phyloP scores from a whole-genome alignment of 164 flowering plant genomes.

The Hamamelis virginiana region DNA sequence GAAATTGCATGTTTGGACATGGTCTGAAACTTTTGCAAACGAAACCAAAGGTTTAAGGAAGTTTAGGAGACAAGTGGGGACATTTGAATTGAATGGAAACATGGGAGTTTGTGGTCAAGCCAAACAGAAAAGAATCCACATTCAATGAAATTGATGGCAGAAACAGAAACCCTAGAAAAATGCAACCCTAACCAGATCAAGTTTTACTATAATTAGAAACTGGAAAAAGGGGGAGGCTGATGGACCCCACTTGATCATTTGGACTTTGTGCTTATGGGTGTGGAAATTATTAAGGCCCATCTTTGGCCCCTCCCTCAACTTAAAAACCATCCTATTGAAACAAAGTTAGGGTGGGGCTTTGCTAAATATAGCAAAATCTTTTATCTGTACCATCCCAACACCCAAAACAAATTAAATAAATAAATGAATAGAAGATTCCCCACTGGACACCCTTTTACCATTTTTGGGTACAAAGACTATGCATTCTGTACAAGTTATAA shows the following conservation, averaged over 20 bases:
- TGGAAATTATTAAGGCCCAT: conserved; percentile 13
- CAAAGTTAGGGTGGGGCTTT: neutral
- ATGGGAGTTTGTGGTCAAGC: neutral
- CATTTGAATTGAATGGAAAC: neutral
- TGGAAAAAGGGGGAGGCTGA: neutral
- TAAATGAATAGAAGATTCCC: conserved; percentile 1
- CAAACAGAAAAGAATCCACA: neutral
- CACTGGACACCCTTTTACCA: neutral
- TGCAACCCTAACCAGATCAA: conserved; percentile 1
- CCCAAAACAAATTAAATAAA: neutral
- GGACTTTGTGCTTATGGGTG: neutral
- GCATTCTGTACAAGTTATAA: too few relatives aligned
- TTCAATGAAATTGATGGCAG: neutral
- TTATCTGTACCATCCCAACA: neutral
- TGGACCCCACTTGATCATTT: conserved; percentile 17
- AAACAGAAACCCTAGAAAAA: conserved; percentile 5
- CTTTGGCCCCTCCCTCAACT: conserved; percentile 11
- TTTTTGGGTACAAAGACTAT: neutral
- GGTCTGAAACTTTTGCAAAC: too few relatives aligned
- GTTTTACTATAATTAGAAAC: conserved; percentile 19
- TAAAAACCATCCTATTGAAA: neutral
- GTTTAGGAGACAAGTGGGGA: neutral
- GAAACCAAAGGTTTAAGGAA: neutral
- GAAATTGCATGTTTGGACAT: too few relatives aligned
- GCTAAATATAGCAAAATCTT: conserved; percentile 16